Evolutionary conservation across 2,329 filamentous ascomycete genomes (phyloP).

Genomic region (Ambrosiella xylebori): DNA sequence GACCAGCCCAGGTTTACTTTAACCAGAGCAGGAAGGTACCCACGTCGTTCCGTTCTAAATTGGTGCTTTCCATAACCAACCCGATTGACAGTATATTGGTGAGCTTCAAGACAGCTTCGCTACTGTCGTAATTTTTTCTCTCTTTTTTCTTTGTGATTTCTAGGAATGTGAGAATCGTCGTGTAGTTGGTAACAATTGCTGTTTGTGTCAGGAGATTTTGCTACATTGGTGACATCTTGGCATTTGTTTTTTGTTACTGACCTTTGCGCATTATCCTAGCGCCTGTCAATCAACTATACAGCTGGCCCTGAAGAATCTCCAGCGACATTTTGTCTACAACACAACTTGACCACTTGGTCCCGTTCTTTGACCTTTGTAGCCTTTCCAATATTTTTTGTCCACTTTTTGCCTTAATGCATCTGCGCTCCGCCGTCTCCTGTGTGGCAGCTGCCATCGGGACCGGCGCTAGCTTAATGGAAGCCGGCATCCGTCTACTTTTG

Average conservation of each 20-base stretch:
- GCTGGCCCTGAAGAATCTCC: not conserved
- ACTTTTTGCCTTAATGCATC: not conserved
- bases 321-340: not conserved
- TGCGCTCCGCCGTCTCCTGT: slow-evolving; percentile 9
- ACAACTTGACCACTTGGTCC: not conserved
- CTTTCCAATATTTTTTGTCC: not conserved
- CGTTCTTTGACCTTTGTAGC: not conserved
- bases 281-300: not conserved
- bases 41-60: not conserved
- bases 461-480: slow-evolving; percentile 6
- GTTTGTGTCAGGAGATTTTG: not conserved
- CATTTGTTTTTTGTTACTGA: not conserved
- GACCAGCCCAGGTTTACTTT: not conserved
- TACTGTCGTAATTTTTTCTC: too few relatives aligned
- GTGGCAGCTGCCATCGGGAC: slow-evolving; percentile 5
- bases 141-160: too few relatives aligned
- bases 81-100: not conserved
- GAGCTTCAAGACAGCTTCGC: too few relatives aligned
- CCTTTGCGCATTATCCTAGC: not conserved
- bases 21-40: not conserved
- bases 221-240: not conserved
- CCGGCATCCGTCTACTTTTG: slow-evolving; percentile 4
- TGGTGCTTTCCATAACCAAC: not conserved
- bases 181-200: not conserved
- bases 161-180: too few relatives aligned